Evolutionary conservation across 495 filamentous ascomycete species (phyloP), one percentile per base, ranked within the genome.

Genomic region (Tuber umbilicatum): DNA sequence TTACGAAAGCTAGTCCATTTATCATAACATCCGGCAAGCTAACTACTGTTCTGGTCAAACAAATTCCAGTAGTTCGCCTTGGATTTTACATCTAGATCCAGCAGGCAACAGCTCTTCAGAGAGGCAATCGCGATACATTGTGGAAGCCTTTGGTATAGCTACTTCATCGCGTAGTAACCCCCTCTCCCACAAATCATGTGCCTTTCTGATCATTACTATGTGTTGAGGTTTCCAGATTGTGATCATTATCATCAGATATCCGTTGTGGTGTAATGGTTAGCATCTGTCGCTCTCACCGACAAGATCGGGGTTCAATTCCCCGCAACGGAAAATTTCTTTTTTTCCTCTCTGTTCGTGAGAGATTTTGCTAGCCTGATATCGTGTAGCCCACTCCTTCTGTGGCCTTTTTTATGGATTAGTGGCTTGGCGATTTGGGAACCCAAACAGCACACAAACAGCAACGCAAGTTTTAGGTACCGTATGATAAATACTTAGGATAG

Each of bases 261-360:
- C 73, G 73, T 74, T 71, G 68, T 74, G 73, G 73, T 74, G 73
- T 74, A 74, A 74, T 74, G 73, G 73, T 74, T 71, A 74, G 73
- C 73, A 74, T 71, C 73, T 69, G 73, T 73, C 73, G 73, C 73
- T 73, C 73, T 73, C 73, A 73, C 73, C 73, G 73, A 73, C 73
- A 69, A 73, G 73, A 73, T 73, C 73, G 73, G 72, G 72, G 72
- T 73, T 73, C 72, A 73, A 73, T 73, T 73, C 72, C 72, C 73
- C 73, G 73, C 73, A 74, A 71, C 73, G 73, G 73, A 74, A 69
- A 16, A 16, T 2, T 37, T 14, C 21, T 43, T 71, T 74, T 71
- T 50, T 35, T n/a, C n/a, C 7, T 7, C 31, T 5, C 16, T 16
- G 21, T 37, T 1, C 16, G 0, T n/a, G 5, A 12, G 38, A 27